Evolutionary conservation across 371 early-diverging fungal genomes (phyloP).

Genomic region (Mucor sp.): DNA sequence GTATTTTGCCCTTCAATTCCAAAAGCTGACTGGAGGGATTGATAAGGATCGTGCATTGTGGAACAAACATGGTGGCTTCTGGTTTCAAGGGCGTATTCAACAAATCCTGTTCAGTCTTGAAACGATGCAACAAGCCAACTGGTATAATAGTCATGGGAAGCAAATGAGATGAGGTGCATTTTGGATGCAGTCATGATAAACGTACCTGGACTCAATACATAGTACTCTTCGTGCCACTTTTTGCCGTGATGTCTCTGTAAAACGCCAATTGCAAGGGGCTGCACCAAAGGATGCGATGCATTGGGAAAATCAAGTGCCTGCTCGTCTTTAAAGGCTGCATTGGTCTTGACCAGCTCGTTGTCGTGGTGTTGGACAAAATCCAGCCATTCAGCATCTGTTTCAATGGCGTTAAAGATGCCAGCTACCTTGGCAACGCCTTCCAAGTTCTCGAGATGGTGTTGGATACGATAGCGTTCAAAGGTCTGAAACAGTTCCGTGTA

Average conservation of each 20-base stretch:
- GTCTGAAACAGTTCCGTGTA: constrained; percentile 20
- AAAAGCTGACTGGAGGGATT: constrained; percentile 6
- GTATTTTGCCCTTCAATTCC: constrained; percentile 15
- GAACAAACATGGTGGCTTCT: constrained; percentile 20
- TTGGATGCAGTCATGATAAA: background rate
- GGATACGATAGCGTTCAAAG: constrained; percentile 20
- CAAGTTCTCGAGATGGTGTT: constrained; percentile 20
- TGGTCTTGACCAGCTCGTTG: constrained; percentile 17
- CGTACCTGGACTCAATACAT: constrained; percentile 27
- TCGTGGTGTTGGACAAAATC: constrained; percentile 25
- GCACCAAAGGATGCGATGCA: constrained; percentile 19
- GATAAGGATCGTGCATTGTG: constrained; percentile 12
- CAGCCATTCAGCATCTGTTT: constrained; percentile 23
- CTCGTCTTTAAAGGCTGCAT: constrained; percentile 21
- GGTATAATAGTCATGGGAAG: background rate
- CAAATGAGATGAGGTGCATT: too few relatives aligned
- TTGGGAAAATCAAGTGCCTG: constrained; percentile 19
- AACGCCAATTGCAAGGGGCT: constrained; percentile 12
- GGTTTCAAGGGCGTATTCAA: constrained; percentile 12
- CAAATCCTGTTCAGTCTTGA: constrained; percentile 12
- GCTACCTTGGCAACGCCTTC: constrained; percentile 24
- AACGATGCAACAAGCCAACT: constrained; percentile 25
- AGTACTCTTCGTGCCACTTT: constrained; percentile 20
- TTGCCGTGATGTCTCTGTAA: constrained; percentile 16
- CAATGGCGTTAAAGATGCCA: constrained; percentile 20